Evolutionary conservation across 2,329 filamentous ascomycete species (phyloP).

Genomic region (Chrysosporium keratinophilum): DNA sequence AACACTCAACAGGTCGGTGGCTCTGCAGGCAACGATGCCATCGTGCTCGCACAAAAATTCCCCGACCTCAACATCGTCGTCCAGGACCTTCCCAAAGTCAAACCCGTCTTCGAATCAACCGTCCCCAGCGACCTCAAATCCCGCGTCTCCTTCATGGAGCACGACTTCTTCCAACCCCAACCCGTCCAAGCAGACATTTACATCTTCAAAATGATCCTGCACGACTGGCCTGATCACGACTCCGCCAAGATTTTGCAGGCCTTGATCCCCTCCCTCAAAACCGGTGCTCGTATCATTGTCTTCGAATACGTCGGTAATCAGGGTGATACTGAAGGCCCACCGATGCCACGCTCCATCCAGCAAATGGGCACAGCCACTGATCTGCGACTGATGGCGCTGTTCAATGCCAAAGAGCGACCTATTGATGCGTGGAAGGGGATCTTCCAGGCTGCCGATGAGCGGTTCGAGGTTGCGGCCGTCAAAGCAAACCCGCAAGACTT

Average conservation of each 20-base stretch:
- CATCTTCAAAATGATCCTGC: conserved; percentile 50
- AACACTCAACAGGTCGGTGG: conserved; percentile 14
- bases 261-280: conserved; percentile 47
- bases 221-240: conserved; percentile 51
- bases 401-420: conserved; percentile 41
- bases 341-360: conserved; percentile 19
- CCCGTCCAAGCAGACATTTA: conserved; percentile 48
- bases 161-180: conserved; percentile 52
- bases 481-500: conserved; percentile 11
- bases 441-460: conserved; percentile 38
- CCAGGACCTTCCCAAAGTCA: conserved; percentile 16
- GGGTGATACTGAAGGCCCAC: conserved; percentile 14
- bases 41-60: conserved; percentile 13
- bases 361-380: conserved; percentile 34
- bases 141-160: conserved; percentile 34
- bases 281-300: conserved; percentile 39
- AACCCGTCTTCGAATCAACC: not conserved
- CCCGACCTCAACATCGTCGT: conserved; percentile 20
- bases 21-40: conserved; percentile 11
- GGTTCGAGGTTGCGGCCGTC: conserved; percentile 25
- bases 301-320: conserved; percentile 27
- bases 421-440: conserved; percentile 40
- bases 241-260: conserved; percentile 41
- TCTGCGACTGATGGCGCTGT: conserved; percentile 43
- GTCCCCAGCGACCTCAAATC: conserved; percentile 10